phyloP scores from a whole-genome alignment of 208 protist genomes.

The Trypanosoma caninum region DNA sequence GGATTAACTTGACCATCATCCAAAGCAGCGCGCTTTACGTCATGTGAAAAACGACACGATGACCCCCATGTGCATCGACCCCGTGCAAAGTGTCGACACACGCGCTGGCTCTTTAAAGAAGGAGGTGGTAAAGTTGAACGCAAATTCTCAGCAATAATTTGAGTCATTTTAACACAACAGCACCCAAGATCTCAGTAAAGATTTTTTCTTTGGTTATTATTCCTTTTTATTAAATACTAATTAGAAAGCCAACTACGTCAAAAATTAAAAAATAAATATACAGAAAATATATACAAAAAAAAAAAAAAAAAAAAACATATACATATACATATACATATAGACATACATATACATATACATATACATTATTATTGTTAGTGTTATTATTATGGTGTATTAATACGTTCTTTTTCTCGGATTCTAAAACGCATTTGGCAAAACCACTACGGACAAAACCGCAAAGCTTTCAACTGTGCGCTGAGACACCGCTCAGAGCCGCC shows the following conservation, averaged over 20 bases:
- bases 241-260: no score
- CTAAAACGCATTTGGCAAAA: no score
- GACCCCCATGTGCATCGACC: constrained; percentile 45
- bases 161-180: constrained; percentile 22
- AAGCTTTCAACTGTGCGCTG: constrained; percentile 10
- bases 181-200: constrained; percentile 7
- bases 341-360: neutral
- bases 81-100: constrained; percentile 42
- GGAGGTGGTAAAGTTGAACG: constrained; percentile 21
- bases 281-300: constrained; percentile 11
- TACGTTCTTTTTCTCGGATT: no score
- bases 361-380: neutral
- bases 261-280: neutral
- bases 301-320: neutral
- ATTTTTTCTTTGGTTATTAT: constrained; percentile 11
- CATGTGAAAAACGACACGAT: constrained; percentile 40
- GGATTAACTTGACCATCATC: constrained; percentile 17
- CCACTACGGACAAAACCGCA: neutral
- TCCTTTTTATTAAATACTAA: constrained; percentile 8
- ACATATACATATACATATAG: neutral
- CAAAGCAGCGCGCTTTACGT: constrained; percentile 14
- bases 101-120: constrained; percentile 25
- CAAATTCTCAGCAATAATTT: constrained; percentile 28
- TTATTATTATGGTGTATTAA: neutral
- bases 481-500: constrained; percentile 16